Evolutionary conservation across 352 stramenopile species (phyloP).

Genomic region (Pythium aristosporum): DNA sequence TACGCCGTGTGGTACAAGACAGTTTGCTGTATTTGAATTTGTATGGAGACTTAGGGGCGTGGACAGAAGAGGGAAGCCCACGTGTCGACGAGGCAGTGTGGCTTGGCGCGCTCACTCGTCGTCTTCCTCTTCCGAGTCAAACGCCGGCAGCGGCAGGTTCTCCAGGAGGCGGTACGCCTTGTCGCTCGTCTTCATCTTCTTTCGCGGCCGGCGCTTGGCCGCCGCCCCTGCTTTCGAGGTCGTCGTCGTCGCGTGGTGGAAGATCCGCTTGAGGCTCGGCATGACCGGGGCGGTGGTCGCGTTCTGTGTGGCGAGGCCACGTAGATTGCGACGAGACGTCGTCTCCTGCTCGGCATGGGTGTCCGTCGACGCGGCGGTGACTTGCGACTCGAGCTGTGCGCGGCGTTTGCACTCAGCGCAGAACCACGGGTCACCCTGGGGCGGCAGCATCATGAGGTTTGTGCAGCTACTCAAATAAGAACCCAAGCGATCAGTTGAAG

Average conservation of each 20-base stretch:
- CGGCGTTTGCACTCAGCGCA: constrained; percentile 63
- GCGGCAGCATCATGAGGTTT: constrained; percentile 61
- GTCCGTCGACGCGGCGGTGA: background rate
- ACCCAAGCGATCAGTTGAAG: background rate
- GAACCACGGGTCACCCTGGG: constrained; percentile 60
- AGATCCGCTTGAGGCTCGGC: constrained; percentile 68
- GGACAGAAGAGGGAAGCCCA: too few relatives aligned
- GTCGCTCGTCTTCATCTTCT: constrained; percentile 45
- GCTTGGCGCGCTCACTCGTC: constrained; percentile 7
- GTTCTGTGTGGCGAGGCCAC: constrained; percentile 29
- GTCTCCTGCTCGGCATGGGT: background rate
- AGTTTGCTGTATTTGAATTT: background rate
- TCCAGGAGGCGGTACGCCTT: constrained; percentile 66
- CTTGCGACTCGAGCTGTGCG: constrained; percentile 10
- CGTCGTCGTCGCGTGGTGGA: constrained; percentile 30
- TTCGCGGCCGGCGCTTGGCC: constrained; percentile 49
- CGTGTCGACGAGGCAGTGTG: too few relatives aligned
- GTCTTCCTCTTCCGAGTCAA: constrained; percentile 39
- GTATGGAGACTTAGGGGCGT: background rate
- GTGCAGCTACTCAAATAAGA: constrained; percentile 39
- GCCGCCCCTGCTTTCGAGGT: constrained; percentile 23
- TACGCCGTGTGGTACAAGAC: background rate
- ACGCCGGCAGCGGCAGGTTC: constrained; percentile 53
- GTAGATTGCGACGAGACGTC: constrained; percentile 37
- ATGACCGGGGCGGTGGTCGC: constrained; percentile 27